phyloP scores from a whole-genome alignment of 2,329 filamentous ascomycete genomes.

The Colletotrichum ledebouriae region DNA sequence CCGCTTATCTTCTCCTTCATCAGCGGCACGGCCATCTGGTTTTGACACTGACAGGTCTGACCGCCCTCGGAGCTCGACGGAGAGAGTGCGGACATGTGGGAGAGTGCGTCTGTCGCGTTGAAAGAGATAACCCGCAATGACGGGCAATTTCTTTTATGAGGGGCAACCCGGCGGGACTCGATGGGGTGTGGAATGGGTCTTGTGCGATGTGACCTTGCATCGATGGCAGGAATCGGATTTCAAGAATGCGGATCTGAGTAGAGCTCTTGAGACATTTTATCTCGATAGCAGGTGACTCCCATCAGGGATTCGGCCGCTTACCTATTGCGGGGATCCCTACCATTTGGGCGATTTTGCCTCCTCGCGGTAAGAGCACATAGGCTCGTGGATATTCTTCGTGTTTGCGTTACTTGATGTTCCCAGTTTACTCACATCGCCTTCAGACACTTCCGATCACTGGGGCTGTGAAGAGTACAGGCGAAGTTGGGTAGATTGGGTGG shows the following conservation, averaged over 20 bases:
- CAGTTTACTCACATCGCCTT: no score
- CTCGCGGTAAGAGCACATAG: no score
- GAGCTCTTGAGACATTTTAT: conserved; percentile 7
- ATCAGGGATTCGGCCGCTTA: neutral
- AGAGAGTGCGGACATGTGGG: no score
- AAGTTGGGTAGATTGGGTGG: no score
- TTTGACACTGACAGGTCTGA: conserved; percentile 14
- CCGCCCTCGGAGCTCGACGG: neutral
- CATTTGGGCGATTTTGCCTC: neutral
- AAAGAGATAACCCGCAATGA: neutral
- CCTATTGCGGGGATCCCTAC: neutral
- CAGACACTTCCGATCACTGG: no score
- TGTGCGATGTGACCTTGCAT: conserved; percentile 1
- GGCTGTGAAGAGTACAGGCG: no score
- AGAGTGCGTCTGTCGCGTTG: no score
- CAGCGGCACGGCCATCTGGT: conserved; percentile 1
- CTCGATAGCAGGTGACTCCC: conserved; percentile 2
- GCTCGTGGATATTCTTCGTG: no score
- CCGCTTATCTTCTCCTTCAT: neutral
- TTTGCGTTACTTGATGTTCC: no score
- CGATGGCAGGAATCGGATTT: neutral
- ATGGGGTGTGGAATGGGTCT: neutral
- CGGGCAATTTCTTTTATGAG: no score
- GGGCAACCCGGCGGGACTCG: neutral
- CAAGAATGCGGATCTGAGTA: conserved; percentile 8